These are phyloP conservation scores for Moricandia moricandioides DNA, from an alignment of 345 rosid species.

Conservation along the genomic window DNA sequence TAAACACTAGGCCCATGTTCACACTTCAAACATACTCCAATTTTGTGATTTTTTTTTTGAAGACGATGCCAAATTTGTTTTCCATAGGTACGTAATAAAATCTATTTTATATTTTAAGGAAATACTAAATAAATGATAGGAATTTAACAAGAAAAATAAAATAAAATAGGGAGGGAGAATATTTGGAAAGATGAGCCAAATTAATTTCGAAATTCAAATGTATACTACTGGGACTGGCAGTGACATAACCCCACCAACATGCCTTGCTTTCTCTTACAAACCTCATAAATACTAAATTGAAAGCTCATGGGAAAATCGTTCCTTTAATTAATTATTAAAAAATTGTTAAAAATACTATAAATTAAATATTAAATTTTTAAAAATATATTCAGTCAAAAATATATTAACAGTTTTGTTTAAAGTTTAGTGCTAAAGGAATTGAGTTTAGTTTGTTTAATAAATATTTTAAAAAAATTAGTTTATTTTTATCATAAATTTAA, in stretches of 20 bases:
- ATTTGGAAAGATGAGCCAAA: conserved; percentile 39
- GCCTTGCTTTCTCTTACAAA: conserved; percentile 37
- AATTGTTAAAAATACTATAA: no score
- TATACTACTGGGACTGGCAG: conserved; percentile 35
- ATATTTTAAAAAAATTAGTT: no score
- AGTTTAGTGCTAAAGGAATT: no score
- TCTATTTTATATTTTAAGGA: conserved; percentile 18
- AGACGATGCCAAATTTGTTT: neutral
- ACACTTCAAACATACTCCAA: neutral
- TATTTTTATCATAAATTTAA: no score
- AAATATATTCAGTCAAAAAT: no score
- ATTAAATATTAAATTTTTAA: no score
- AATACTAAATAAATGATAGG: neutral
- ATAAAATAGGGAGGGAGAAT: conserved; percentile 30
- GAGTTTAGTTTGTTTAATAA: no score
- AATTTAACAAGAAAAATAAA: conserved; percentile 27
- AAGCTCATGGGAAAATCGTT: conserved; percentile 41
- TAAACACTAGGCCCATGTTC: no score
- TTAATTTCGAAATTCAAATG: conserved; percentile 52
- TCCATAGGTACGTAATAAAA: neutral
- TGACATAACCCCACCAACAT: conserved; percentile 42
- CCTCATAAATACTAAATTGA: conserved; percentile 57
- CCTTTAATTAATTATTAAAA: no score
- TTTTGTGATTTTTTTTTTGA: neutral
- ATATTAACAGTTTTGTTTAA: no score